These are phyloP conservation scores for Globisporangium iwayamae DNA, from an alignment of 352 stramenopile genomes.

Conservation along the genomic window DNA sequence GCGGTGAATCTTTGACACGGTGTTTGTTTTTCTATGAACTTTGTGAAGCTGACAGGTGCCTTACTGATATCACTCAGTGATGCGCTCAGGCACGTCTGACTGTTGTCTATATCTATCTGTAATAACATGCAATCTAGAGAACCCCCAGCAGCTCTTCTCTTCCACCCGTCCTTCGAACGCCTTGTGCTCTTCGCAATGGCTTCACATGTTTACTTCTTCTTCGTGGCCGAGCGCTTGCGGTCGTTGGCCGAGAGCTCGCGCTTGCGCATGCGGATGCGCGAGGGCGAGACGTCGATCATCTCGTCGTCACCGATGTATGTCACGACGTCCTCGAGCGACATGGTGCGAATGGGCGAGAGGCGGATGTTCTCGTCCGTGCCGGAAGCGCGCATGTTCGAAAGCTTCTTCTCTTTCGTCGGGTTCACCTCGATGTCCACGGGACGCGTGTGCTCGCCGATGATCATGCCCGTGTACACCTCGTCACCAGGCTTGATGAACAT, in stretches of 20 bases:
- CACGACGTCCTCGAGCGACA: conserved; percentile 98
- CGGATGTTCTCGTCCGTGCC: conserved; percentile 95
- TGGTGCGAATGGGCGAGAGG: conserved; percentile 87
- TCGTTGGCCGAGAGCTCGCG: conserved; percentile 60
- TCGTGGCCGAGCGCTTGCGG: conserved; percentile 44
- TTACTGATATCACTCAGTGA: neutral
- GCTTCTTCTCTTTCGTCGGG: conserved; percentile 96
- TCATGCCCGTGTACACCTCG: conserved; percentile 97
- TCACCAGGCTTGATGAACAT: conserved; percentile 96
- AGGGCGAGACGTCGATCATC: conserved; percentile 97
- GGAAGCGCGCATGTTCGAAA: conserved; percentile 95
- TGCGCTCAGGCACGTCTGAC: neutral
- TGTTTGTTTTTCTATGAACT: neutral
- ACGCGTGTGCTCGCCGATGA: conserved; percentile 96
- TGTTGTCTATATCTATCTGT: conserved; percentile 11
- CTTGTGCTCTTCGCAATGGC: neutral
- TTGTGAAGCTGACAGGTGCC: neutral
- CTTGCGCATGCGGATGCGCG: conserved; percentile 90
- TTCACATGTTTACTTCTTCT: conserved; percentile 50
- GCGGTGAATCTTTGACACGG: neutral
- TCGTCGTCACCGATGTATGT: conserved; percentile 98
- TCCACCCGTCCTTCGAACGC: neutral
- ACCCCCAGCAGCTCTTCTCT: neutral
- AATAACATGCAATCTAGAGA: conserved; percentile 10
- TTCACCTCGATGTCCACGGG: conserved; percentile 97